Conservation (phyloP, 441 rosid species). For the Cnidoscolus chayamansa region DNA sequence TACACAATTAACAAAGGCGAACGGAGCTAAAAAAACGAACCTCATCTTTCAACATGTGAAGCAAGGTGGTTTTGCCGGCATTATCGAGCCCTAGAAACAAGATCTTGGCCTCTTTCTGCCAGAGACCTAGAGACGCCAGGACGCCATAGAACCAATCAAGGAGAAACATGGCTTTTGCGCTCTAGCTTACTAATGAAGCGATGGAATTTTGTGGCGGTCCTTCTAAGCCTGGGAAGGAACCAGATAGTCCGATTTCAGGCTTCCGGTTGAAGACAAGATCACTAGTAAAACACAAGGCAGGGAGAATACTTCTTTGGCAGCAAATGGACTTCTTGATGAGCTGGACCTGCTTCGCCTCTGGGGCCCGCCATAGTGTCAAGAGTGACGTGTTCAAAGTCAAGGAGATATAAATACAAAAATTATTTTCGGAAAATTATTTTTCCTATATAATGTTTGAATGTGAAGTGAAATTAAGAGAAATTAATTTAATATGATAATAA, state of each 20-base stretch:
- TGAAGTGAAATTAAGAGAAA: too few species aligned
- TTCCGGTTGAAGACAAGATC: neutral
- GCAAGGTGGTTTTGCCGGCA: slow-evolving; percentile 79
- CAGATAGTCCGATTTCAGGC: slow-evolving; percentile 23
- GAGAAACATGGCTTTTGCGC: slow-evolving; percentile 50
- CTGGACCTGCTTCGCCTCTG: slow-evolving; percentile 10
- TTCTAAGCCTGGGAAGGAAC: slow-evolving; percentile 1
- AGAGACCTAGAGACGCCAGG: slow-evolving; percentile 62
- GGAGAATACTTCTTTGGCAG: neutral
- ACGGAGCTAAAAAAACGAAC: slow-evolving; percentile 27
- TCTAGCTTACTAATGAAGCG: neutral
- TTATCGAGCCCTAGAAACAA: slow-evolving; percentile 82
- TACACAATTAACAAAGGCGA: neutral
- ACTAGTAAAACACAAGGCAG: too few species aligned
- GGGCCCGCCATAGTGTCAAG: neutral
- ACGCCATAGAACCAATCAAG: slow-evolving; percentile 77
- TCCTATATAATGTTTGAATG: too few species aligned
- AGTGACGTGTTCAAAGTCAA: slow-evolving; percentile 3
- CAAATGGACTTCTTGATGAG: slow-evolving; percentile 10
- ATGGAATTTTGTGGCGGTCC: neutral
- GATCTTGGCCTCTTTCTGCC: slow-evolving; percentile 87
- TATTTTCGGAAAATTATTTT: too few species aligned
- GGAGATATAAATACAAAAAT: too few species aligned
- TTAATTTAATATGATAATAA: too few species aligned
- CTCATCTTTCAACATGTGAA: slow-evolving; percentile 84